Percentiles rank a stretch among this genome's conserved stretches.
Evolutionary conservation across 2,329 filamentous ascomycete genomes (phyloP).

Genomic region (Bipolaris gigantea): DNA sequence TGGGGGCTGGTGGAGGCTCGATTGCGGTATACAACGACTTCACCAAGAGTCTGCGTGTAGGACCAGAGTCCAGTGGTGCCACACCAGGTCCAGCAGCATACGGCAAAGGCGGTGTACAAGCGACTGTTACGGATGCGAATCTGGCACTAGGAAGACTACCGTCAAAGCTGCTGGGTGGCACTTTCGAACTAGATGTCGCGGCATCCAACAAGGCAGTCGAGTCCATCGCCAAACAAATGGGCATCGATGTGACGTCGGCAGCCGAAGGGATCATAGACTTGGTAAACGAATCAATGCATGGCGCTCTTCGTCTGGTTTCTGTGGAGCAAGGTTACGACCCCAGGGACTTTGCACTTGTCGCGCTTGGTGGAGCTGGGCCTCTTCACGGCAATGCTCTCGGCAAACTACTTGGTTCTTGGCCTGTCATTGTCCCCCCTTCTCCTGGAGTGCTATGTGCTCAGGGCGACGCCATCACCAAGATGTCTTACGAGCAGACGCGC

Average conservation of each 20-base stretch:
- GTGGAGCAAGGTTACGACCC: constrained; percentile 58
- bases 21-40: constrained; percentile 54
- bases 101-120: constrained; percentile 50
- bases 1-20: constrained; percentile 55
- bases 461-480: constrained; percentile 54
- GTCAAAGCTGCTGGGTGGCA: constrained; percentile 50
- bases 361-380: constrained; percentile 56
- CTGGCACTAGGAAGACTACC: constrained; percentile 54
- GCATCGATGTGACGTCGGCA: constrained; percentile 46
- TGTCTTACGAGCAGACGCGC: constrained; percentile 52
- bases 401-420: constrained; percentile 54
- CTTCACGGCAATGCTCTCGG: constrained; percentile 56
- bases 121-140: constrained; percentile 56
- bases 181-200: constrained; percentile 49
- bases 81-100: constrained; percentile 55
- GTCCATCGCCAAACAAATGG: constrained; percentile 51
- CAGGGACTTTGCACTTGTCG: constrained; percentile 55
- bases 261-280: constrained; percentile 55
- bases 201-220: constrained; percentile 50
- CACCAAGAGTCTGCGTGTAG: constrained; percentile 54
- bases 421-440: constrained; percentile 56
- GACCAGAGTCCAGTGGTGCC: constrained; percentile 55
- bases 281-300: constrained; percentile 57
- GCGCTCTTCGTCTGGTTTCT: constrained; percentile 54
- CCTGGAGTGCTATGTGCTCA: constrained; percentile 56